These are phyloP conservation scores for Camelina neglecta DNA, from an alignment of 345 rosid species.

Conservation along the genomic window DNA sequence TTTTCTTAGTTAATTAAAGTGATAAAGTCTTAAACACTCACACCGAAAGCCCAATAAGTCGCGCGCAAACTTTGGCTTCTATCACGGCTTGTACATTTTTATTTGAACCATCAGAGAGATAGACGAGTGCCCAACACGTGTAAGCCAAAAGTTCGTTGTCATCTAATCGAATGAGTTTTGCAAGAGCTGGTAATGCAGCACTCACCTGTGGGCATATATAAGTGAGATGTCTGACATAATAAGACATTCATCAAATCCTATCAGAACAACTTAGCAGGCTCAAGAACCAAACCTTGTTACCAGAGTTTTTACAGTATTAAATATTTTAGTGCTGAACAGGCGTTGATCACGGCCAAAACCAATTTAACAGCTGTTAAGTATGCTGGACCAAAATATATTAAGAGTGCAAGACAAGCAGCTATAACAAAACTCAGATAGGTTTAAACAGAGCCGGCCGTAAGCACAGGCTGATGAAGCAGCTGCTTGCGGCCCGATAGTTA, in stretches of 20 bases:
- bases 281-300: background rate
- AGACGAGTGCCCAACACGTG: slow-evolving; percentile 70
- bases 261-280: background rate
- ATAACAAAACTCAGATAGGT: slow-evolving; percentile 9
- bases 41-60: slow-evolving; percentile 78
- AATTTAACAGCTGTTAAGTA: slow-evolving; percentile 1
- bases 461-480: too few species aligned
- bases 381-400: slow-evolving; percentile 12
- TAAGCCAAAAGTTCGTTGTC: slow-evolving; percentile 81
- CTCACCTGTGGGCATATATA: slow-evolving; percentile 56
- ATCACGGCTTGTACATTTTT: slow-evolving; percentile 83
- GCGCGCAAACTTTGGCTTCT: slow-evolving; percentile 74
- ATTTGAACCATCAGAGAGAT: slow-evolving; percentile 64
- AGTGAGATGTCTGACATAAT: slow-evolving; percentile 26
- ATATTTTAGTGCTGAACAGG: slow-evolving; percentile 14
- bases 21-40: slow-evolving; percentile 47
- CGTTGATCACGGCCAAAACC: background rate
- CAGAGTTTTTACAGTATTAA: background rate
- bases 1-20: slow-evolving; percentile 24
- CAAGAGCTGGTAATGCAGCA: slow-evolving; percentile 73
- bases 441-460: too few species aligned
- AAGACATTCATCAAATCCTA: slow-evolving; percentile 17
- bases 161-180: slow-evolving; percentile 63
- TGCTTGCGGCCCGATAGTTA: too few species aligned
- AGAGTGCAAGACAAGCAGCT: background rate